A percentile compares a stretch with the other conserved stretches of the same genome.
phyloP scores from a whole-genome alignment of 345 rosid genomes.

The Corymbia maculata region DNA sequence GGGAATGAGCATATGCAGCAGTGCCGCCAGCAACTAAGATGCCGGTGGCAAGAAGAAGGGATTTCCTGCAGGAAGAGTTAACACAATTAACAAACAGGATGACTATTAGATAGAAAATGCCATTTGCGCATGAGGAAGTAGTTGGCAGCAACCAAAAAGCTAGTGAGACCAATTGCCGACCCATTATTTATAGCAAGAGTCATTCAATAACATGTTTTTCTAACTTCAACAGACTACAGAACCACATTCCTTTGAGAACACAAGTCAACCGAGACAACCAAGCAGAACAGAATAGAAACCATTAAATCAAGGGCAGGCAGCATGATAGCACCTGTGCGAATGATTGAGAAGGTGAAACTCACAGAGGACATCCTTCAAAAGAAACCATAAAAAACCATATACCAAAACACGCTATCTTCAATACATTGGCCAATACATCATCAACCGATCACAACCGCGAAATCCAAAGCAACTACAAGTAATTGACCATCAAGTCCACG shows the following conservation, averaged over 20 bases:
- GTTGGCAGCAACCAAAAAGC: neutral
- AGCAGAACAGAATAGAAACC: neutral
- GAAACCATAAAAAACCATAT: neutral
- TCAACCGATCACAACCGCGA: neutral
- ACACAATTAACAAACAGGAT: neutral
- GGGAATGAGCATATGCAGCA: constrained; percentile 63
- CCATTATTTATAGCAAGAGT: neutral
- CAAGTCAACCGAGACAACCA: neutral
- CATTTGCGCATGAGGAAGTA: neutral
- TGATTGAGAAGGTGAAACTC: neutral
- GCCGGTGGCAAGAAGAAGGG: constrained; percentile 72
- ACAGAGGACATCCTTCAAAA: neutral
- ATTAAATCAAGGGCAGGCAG: neutral
- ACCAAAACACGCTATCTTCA: neutral
- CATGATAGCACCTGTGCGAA: neutral
- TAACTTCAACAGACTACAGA: neutral
- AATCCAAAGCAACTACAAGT: neutral
- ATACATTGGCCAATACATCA: neutral
- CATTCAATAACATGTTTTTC: neutral
- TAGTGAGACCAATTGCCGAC: neutral
- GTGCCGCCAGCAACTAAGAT: constrained; percentile 82
- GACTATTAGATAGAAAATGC: neutral
- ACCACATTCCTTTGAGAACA: neutral
- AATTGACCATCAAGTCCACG: neutral
- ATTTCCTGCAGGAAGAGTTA: constrained; percentile 42